Conservation (phyloP, 2,329 filamentous ascomycete genomes). For the Didymellaceae sp. region DNA sequence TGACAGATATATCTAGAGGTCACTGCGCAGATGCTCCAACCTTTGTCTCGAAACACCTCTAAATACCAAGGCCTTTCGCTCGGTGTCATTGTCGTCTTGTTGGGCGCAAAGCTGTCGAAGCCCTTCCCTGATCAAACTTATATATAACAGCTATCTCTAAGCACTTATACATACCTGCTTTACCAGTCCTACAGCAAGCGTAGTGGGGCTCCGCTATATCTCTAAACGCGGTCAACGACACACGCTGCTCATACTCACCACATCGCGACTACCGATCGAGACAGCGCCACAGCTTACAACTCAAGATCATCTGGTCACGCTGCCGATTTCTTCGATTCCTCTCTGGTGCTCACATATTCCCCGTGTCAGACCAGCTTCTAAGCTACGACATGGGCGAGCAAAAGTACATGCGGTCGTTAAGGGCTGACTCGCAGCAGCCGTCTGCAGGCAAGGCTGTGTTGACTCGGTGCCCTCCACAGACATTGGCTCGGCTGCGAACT, state of each 20-base stretch:
- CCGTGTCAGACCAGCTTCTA: neutral
- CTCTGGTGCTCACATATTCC: neutral
- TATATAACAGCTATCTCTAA: neutral
- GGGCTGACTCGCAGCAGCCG: slow-evolving; percentile 15
- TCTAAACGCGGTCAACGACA: neutral
- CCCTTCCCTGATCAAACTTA: neutral
- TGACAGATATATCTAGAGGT: slow-evolving; percentile 37
- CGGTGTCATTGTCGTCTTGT: neutral
- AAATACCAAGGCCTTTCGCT: neutral
- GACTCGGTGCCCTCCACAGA: slow-evolving; percentile 34
- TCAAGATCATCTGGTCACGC: neutral
- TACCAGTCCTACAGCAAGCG: neutral
- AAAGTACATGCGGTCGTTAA: neutral
- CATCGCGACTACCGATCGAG: neutral
- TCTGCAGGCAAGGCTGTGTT: slow-evolving; percentile 26
- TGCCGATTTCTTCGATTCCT: neutral
- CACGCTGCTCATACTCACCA: neutral
- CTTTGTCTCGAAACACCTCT: slow-evolving; percentile 2
- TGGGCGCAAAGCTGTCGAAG: neutral
- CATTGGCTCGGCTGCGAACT: slow-evolving; percentile 37
- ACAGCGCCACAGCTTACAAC: neutral
- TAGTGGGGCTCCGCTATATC: neutral
- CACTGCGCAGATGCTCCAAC: slow-evolving; percentile 28
- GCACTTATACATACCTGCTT: neutral
- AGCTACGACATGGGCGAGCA: slow-evolving; percentile 11